Base-by-base conservation (phyloP, 139 green algal genomes). In the Eudorina sp. region DNA sequence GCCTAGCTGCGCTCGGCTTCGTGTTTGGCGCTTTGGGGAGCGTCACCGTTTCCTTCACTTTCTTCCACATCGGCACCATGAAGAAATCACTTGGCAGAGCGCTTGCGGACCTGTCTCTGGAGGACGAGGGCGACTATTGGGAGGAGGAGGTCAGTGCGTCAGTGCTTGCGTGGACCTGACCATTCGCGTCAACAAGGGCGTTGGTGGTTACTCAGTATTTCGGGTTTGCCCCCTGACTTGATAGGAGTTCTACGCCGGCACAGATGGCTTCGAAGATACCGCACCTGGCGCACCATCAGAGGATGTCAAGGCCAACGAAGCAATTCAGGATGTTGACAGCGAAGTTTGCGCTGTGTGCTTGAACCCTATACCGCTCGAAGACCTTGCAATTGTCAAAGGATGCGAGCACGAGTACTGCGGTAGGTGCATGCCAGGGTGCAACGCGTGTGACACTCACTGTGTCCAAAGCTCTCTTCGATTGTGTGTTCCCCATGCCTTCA, bases 381-480 rank as follows among this genome's bases (percentile, higher is more conserved):
- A 97, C 43, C 83, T 95, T 29, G 94, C 95, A 5, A 78, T 95
- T 43, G 53, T 88, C 36, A 88, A 88, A 45, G 96, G 95, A 66
- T 98, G 96, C 88, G 94, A 97, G 82, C 96, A 98, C 81, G 79
- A 91, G n/a, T 98, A 98, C 88, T 98, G 96, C 78, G 92, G 92
- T 96, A 80, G 69, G 70, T 16, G 85, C 48, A n/a, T n/a, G n/a
- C n/a, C n/a, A n/a, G n/a, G n/a, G n/a, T n/a, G n/a, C n/a, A n/a
- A n/a, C n/a, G n/a, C n/a, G n/a, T n/a, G n/a, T n/a, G n/a, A n/a
- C n/a, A n/a, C n/a, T n/a, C n/a, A n/a, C n/a, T n/a, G n/a, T n/a
- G n/a, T n/a, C n/a, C n/a, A n/a, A n/a, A n/a, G n/a, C n/a, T n/a
- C n/a, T n/a, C n/a, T n/a, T n/a, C n/a, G n/a, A n/a, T n/a, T n/a